Conservation (phyloP, 2,329 filamentous ascomycete species). For the Ceratocystis cubensis region DNA sequence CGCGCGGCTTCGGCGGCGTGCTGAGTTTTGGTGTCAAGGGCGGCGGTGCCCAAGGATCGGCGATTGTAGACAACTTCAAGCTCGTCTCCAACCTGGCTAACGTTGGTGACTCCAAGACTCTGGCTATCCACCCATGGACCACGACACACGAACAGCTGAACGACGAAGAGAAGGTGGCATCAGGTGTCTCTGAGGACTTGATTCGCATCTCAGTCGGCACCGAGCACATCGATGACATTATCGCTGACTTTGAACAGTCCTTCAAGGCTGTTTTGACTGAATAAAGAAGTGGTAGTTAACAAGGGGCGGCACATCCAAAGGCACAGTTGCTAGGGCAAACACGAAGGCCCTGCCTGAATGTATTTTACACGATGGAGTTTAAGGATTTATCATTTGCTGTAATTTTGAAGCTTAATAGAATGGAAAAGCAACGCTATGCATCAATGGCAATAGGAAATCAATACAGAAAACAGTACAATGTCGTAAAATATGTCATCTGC, state of each 20-base stretch:
- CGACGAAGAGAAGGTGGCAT: slow-evolving; percentile 65
- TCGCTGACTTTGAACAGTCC: slow-evolving; percentile 85
- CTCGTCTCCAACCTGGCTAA: slow-evolving; percentile 93
- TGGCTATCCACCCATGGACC: slow-evolving; percentile 89
- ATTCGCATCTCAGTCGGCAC: slow-evolving; percentile 93
- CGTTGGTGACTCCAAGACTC: slow-evolving; percentile 87
- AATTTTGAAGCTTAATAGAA: background rate
- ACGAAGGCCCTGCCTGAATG: too few species aligned
- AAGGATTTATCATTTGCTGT: background rate
- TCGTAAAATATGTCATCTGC: too few species aligned
- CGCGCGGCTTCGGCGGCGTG: slow-evolving; percentile 75
- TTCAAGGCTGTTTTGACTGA: slow-evolving; percentile 46
- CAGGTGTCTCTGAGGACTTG: slow-evolving; percentile 66
- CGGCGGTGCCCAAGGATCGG: slow-evolving; percentile 65
- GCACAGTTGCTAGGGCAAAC: too few species aligned
- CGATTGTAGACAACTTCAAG: slow-evolving; percentile 89
- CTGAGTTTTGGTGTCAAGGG: slow-evolving; percentile 90
- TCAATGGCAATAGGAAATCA: too few species aligned
- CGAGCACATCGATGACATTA: slow-evolving; percentile 95
- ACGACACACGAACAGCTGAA: slow-evolving; percentile 89
- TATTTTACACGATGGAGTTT: background rate
- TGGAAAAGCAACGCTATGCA: background rate
- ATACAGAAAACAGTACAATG: too few species aligned
- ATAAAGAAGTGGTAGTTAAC: background rate
- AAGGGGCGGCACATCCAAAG: too few species aligned